Base-by-base conservation (phyloP, 495 filamentous ascomycete genomes). In the Penicillium roqueforti region DNA sequence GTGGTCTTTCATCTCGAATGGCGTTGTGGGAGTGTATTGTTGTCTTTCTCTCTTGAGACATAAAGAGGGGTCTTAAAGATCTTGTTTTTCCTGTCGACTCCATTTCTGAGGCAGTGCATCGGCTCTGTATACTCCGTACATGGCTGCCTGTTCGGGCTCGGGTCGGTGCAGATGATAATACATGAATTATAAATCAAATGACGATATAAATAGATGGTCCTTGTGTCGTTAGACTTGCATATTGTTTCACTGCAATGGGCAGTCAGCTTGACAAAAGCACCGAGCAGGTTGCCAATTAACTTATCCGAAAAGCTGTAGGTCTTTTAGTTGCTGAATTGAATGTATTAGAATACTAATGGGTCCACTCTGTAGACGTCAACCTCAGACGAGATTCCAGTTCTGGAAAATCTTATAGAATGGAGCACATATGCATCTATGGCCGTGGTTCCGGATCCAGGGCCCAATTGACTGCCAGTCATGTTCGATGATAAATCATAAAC, bases 1-100 rank as follows among this genome's bases (percentile, higher is more conserved):
- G 29, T 26, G 47, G 54, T 44, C 43, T 53, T 54, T 57, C 28
- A 55, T 11, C 11, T 28, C 6, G 32, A 25, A 45, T 29, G 42
- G 42, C 42, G 42, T 28, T 29, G 25, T 45, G 25, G n/a, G 25
- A 29, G 25, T 37, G 1, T 36, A n/a, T 18, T 25, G 6, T 6
- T 8, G 4, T 47, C 31, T 36, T 47, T 47, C 19, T n/a, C n/a
- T 47, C 44, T 47, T 36, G 36, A 23, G 45, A 25, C 20, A 47
- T 25, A 8, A n/a, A 37, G 31, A 47, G 25, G 16, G 26, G 14
- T 26, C 37, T 25, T 16, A 20, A 18, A 29, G 6, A 25, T n/a
- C 19, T 41, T 5, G 5, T 6, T 41, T 41, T 9, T 44, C 3
- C 23, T 44, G 41, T 44, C n/a, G 41, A 44, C 7, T 28, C n/a